Base-by-base conservation (phyloP, 225 moss, liverwort and hornwort species). In the Straminergon stramineum region DNA sequence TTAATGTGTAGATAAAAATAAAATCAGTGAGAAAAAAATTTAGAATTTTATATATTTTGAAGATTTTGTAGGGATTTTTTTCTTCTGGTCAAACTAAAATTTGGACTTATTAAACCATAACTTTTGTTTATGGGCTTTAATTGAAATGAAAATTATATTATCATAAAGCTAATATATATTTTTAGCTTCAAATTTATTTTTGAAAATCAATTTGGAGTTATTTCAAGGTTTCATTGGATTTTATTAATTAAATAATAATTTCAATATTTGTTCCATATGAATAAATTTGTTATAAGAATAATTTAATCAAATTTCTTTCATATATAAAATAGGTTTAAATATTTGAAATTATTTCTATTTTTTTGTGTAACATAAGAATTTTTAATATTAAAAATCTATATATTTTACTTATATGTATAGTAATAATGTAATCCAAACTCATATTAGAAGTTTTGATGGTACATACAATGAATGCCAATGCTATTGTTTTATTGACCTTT, bases 401-500 rank as follows among this genome's bases (percentile, higher is more conserved):
- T 26, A 51, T 17, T 48, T 37, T 23, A 15, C 48, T 55, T 51
- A 7, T 18, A 30, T 0, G 2, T 48, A 9, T 13, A 20, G 6
- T 7, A 41, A 27, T 1, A 11, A 18, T 22, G 11, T 34, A 41
- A 58, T n/a, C 1, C 0, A 10, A 85, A 51, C 1, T 51, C 8
- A 11, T 19, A 52, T 3, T 15, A 21, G 7, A 23, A 13, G 6
- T 68, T 17, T 32, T 5, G 39, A 34, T 35, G 2, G 17, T 5
- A 58, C 89, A 37, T 94, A 97, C 98, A 77, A 87, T 95, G 68
- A 94, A 99, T 35, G 95, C 92, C 16, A 92, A 87, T 51, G 63
- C 87, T 56, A 99, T 79, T 21, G 95, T 95, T 89, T 86, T 90
- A 79, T 96, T 93, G 48, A 99, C 94, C n/a, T 91, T 94, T 37